Evolutionary conservation across 2,329 filamentous ascomycete species (phyloP), one percentile per base, ranked within the genome.

Genomic region (Fonsecaea erecta): DNA sequence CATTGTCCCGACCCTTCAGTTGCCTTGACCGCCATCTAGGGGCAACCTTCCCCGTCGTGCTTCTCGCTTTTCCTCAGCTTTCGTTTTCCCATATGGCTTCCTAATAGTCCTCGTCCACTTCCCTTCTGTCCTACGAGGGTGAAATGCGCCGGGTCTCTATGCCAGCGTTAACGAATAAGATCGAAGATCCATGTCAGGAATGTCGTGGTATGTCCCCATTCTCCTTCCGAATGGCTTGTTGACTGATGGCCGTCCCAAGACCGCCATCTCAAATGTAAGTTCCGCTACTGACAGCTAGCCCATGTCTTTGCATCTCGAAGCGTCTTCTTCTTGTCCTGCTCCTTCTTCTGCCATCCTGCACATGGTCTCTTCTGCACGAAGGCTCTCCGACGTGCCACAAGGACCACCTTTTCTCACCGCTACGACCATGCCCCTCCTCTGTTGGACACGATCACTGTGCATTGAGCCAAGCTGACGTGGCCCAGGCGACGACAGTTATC

Each of bases 201-300:
- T 72, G 70, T 63, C 66, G 69, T 70, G 70, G 70, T 72, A 67
- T 53, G 67, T 69, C 43, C 30, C n/a, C 62, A 57, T 21, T 58
- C 24, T 51, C 30, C 16, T 60, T 52, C 32, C 56, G 28, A 51
- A 24, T 46, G 43, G 52, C 52, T 43, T 58, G 58, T 62, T 67
- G 58, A 67, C 63, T 66, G 63, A 67, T 59, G 62, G 48, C 53
- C 52, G 37, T 14, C 26, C 52, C 26, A 57, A 72, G 70, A 69
- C 46, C 70, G 70, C 52, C 70, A 72, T 67, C 62, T 72, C 16
- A 72, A 72, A 61, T 72, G 70, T 72, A 70, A 62, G 70, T 66
- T 24, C 26, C 32, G 48, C 64, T 43, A 53, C 26, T 46, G 58
- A 53, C 34, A 26, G 57, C 48, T 37, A 18, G 28, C 26, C 43